Evolutionary conservation across 2,329 filamentous ascomycete genomes (phyloP).

Genomic region (Fusarium sp.): DNA sequence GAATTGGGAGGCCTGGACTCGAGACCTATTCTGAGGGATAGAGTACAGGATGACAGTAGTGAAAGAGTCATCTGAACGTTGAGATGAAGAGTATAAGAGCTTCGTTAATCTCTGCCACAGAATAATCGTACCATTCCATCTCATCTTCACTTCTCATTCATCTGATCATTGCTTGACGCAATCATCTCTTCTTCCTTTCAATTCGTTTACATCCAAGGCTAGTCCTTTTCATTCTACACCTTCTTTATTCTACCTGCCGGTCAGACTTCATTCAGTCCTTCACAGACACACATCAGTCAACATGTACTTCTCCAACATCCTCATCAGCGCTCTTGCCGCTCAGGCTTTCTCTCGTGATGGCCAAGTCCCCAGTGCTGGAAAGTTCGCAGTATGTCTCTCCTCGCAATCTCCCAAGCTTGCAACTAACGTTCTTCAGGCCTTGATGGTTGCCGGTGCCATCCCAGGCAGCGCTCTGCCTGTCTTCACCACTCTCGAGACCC

Average conservation of each 20-base stretch:
- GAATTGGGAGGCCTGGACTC: not conserved
- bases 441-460: slow-evolving; percentile 28
- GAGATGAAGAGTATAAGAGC: slow-evolving; percentile 16
- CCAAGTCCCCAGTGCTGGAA: not conserved
- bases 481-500: slow-evolving; percentile 1
- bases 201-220: slow-evolving; percentile 3
- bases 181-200: not conserved
- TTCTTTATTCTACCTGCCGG: slow-evolving; percentile 16
- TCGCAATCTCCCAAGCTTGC: fast-evolving
- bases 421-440: not conserved
- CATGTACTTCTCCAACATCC: slow-evolving; percentile 31
- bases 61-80: not conserved
- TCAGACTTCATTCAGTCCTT: slow-evolving; percentile 2
- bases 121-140: slow-evolving; percentile 7
- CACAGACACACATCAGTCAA: not conserved
- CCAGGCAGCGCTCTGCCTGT: slow-evolving; percentile 21
- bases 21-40: not conserved
- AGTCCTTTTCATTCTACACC: slow-evolving; percentile 12
- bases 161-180: slow-evolving; percentile 29
- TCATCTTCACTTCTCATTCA: slow-evolving; percentile 10
- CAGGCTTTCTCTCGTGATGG: slow-evolving; percentile 17
- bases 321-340: slow-evolving; percentile 22
- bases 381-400: slow-evolving; percentile 4
- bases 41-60: not conserved
- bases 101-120: not conserved